Conservation (phyloP, 2,329 filamentous ascomycete species). For the Xylariaceae sp. region DNA sequence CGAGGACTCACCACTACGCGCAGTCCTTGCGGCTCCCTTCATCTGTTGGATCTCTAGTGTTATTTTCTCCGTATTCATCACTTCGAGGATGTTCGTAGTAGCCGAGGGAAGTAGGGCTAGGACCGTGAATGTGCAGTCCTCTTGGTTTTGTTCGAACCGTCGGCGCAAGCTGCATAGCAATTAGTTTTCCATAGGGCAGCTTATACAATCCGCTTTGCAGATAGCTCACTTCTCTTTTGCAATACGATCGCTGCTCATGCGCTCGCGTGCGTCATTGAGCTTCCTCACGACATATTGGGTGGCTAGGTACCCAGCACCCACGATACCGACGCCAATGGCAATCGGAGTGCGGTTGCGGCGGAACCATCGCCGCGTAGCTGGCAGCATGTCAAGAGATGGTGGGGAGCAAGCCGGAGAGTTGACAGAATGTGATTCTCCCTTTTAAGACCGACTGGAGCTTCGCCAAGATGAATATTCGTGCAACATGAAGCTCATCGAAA, state of each 20-base stretch:
- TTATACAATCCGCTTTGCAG: neutral
- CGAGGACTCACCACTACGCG: slow-evolving; percentile 51
- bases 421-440: neutral
- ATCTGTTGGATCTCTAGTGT: slow-evolving; percentile 92
- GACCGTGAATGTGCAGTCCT: slow-evolving; percentile 96
- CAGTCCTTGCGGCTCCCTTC: slow-evolving; percentile 66
- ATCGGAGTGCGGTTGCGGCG: slow-evolving; percentile 86
- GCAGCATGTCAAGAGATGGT: slow-evolving; percentile 47
- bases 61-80: slow-evolving; percentile 86
- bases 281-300: slow-evolving; percentile 90
- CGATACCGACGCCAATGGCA: slow-evolving; percentile 78
- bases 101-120: slow-evolving; percentile 91
- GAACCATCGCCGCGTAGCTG: slow-evolving; percentile 82
- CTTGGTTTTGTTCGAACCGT: slow-evolving; percentile 97
- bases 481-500: slow-evolving; percentile 18
- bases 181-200: neutral
- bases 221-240: slow-evolving; percentile 85
- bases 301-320: slow-evolving; percentile 86
- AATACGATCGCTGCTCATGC: slow-evolving; percentile 93
- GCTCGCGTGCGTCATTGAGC: slow-evolving; percentile 88
- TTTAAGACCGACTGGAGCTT: neutral
- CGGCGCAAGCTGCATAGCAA: slow-evolving; percentile 67
- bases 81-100: slow-evolving; percentile 80
- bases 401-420: neutral
- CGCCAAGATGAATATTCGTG: slow-evolving; percentile 1